Base-by-base conservation (phyloP, 1,139 yeast species). In the Kodamaea alishanica region DNA sequence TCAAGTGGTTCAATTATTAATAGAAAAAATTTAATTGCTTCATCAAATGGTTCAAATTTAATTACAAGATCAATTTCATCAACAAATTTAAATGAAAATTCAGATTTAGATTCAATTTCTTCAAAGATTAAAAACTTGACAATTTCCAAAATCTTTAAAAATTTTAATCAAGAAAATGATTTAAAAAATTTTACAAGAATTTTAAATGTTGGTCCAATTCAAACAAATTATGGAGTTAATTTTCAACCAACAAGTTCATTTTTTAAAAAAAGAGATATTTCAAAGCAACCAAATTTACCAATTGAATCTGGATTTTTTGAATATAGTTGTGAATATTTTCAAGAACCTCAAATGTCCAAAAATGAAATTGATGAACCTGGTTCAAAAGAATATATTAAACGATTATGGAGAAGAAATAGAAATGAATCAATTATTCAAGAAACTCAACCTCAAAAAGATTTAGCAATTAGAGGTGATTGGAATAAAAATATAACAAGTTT, bases 321-420 rank as follows among this genome's bases (percentile, higher is more conserved):
- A 41, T 92, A 89, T 68, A 80, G 92, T 53, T 72, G 86, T 47
- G 98, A 92, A 56, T 90, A 89, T 56, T 92, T 90, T 64, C 96
- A 90, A 55, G 97, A 90, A 55, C 97, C 99, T 0, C 97, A 92
- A 56, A 85, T 92, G 84, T 81, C 88, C 11, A 81, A 80, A 46
- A 77, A 80, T 42, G 97, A 92, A 53, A 69, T 81, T 12, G 97
- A 92, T 51, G 96, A 90, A 56, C 95, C 96, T 0, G 98, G 97
- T 0, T 86, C 96, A 41, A 79, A 83, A 45, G 92, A 88, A 46
- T 87, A 88, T 52, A 80, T 86, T 27, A 83, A 80, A 50, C 72
- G 96, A 43, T 66, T 86, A 26, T 92, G 97, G 97, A 75, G 97
- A 50, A 74, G 95, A 47, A 85, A 85, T 52, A 73, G 98, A 48